phyloP scores from a whole-genome alignment of 345 rosid genomes.

The Cardamine resedifolia region DNA sequence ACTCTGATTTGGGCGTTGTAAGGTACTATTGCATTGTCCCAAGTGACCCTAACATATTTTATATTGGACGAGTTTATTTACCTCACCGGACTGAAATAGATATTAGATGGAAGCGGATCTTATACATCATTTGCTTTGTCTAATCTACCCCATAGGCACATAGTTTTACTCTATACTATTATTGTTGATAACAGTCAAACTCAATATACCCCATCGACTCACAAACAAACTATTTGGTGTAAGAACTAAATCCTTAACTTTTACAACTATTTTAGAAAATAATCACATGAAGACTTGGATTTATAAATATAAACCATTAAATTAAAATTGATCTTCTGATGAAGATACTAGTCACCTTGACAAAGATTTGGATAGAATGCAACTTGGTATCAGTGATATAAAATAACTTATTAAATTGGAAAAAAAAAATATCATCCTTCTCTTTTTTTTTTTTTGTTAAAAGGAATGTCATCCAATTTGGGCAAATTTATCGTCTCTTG shows the following conservation, averaged over 20 bases:
- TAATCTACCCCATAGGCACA: background rate
- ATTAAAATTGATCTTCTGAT: background rate
- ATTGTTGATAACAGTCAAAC: background rate
- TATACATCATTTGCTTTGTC: background rate
- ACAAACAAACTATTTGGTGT: background rate
- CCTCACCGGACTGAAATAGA: background rate
- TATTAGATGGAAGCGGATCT: too few species aligned
- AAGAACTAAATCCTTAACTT: background rate
- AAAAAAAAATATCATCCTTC: too few species aligned
- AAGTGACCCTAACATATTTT: background rate
- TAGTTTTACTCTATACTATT: too few species aligned
- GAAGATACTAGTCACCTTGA: slow-evolving; percentile 30
- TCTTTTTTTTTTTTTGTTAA: too few species aligned
- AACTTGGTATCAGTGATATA: slow-evolving; percentile 14
- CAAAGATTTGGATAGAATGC: slow-evolving; percentile 31
- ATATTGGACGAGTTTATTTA: background rate
- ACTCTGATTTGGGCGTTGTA: too few species aligned
- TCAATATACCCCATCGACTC: background rate
- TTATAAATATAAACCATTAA: background rate
- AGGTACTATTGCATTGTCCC: background rate
- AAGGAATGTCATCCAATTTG: background rate
- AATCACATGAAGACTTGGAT: background rate
- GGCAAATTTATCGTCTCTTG: background rate
- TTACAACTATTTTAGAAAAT: background rate
- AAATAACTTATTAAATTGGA: background rate